Evolutionary conservation across 2,329 filamentous ascomycete genomes (phyloP).

Genomic region (Verticillium zaregamsianum): DNA sequence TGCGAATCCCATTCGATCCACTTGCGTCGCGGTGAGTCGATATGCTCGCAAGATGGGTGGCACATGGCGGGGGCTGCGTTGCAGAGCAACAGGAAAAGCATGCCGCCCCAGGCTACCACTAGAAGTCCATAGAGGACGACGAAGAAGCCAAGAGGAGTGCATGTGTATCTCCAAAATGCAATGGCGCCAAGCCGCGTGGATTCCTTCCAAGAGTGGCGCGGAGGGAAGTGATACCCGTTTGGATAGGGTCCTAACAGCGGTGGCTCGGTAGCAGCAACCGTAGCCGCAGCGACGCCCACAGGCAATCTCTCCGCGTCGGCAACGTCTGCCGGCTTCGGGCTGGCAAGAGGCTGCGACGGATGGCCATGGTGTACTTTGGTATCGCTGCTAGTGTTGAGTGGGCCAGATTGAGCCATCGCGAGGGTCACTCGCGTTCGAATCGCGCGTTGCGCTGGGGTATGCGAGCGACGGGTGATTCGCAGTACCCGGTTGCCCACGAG

Average conservation of each 20-base stretch:
- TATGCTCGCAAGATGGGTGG: constrained; percentile 62
- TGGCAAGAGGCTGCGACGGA: not conserved
- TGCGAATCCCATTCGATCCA: constrained; percentile 88
- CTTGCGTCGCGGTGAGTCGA: constrained; percentile 70
- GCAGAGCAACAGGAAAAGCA: constrained; percentile 82
- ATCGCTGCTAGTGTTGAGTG: not conserved
- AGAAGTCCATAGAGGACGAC: constrained; percentile 78
- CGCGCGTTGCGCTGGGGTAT: not conserved
- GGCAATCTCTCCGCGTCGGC: constrained; percentile 5
- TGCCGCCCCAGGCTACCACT: constrained; percentile 83
- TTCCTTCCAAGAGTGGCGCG: constrained; percentile 55
- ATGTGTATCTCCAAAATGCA: constrained; percentile 68
- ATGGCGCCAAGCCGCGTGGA: constrained; percentile 53
- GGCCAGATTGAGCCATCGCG: not conserved
- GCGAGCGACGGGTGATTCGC: not conserved
- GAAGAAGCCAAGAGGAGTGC: constrained; percentile 71
- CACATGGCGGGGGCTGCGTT: constrained; percentile 74
- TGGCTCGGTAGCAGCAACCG: constrained; percentile 6
- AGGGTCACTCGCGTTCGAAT: not conserved
- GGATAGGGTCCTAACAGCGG: constrained; percentile 20
- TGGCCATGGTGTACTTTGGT: not conserved
- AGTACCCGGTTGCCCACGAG: not conserved
- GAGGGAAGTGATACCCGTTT: constrained; percentile 65
- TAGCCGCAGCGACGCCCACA: constrained; percentile 3
- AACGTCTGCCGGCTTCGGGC: not conserved